Conservation (phyloP, 768 basidiomycete species). For the Phanerochaete carnosa region DNA sequence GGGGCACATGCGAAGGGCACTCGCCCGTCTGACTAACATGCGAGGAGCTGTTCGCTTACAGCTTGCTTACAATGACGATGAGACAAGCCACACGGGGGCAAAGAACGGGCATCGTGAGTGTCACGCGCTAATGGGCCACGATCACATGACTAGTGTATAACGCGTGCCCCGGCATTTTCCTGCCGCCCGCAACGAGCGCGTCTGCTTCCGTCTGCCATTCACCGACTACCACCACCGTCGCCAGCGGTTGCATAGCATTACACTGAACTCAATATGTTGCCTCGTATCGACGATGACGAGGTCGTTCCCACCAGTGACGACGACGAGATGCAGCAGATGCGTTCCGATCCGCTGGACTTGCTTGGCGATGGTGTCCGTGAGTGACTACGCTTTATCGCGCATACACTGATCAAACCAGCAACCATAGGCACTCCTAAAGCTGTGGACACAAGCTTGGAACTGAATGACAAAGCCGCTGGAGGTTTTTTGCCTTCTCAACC, state of each 20-base stretch:
- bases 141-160: constrained; percentile 1
- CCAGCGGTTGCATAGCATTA: not conserved
- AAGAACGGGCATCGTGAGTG: not conserved
- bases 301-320: constrained; percentile 14
- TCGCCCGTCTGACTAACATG: too few relatives aligned
- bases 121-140: not conserved
- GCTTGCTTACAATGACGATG: too few relatives aligned
- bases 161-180: not conserved
- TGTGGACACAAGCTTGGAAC: not conserved
- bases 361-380: not conserved
- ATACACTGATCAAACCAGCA: not conserved
- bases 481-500: constrained; percentile 3
- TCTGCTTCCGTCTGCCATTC: not conserved
- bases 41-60: too few relatives aligned
- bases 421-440: too few relatives aligned
- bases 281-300: not conserved
- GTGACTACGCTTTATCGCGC: not conserved
- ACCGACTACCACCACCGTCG: not conserved
- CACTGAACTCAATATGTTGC: not conserved
- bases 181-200: not conserved
- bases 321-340: constrained; percentile 1
- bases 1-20: too few relatives aligned
- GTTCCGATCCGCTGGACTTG: not conserved
- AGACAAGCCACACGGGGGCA: too few relatives aligned
- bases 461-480: not conserved